These are phyloP conservation scores for Andrographis paniculata DNA, from an alignment of 305 asterid genomes.

Conservation along the genomic window DNA sequence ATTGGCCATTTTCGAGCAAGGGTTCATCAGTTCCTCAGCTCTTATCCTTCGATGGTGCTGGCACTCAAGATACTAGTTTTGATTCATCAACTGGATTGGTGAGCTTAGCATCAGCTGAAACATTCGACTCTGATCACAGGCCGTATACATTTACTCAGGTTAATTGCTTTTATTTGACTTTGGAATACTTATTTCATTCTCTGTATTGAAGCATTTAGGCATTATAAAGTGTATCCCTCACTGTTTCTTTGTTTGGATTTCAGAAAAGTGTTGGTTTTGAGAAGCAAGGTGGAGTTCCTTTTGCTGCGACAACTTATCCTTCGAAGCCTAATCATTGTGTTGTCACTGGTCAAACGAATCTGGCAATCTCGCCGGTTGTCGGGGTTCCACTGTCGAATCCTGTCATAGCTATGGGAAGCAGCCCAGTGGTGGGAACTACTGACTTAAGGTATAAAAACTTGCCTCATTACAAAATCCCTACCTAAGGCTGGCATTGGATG, in stretches of 20 bases:
- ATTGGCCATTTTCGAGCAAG: constrained; percentile 60
- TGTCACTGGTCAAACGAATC: neutral
- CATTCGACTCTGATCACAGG: constrained; percentile 25
- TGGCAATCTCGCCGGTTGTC: constrained; percentile 7
- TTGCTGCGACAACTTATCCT: neutral
- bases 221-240: neutral
- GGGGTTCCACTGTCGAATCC: constrained; percentile 26
- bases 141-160: constrained; percentile 47
- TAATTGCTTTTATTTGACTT: too few species aligned
- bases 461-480: neutral
- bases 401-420: constrained; percentile 22
- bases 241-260: neutral
- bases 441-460: constrained; percentile 42
- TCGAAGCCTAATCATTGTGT: neutral
- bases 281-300: neutral
- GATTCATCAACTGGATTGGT: constrained; percentile 68
- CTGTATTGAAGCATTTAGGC: neutral
- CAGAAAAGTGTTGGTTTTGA: neutral
- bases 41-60: constrained; percentile 38
- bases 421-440: constrained; percentile 50
- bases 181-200: neutral
- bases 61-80: constrained; percentile 49
- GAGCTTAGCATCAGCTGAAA: constrained; percentile 45
- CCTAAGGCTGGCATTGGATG: neutral
- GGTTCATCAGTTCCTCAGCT: constrained; percentile 31